phyloP scores from a whole-genome alignment of 805 yeast genomes.

The Candida morakotiae region DNA sequence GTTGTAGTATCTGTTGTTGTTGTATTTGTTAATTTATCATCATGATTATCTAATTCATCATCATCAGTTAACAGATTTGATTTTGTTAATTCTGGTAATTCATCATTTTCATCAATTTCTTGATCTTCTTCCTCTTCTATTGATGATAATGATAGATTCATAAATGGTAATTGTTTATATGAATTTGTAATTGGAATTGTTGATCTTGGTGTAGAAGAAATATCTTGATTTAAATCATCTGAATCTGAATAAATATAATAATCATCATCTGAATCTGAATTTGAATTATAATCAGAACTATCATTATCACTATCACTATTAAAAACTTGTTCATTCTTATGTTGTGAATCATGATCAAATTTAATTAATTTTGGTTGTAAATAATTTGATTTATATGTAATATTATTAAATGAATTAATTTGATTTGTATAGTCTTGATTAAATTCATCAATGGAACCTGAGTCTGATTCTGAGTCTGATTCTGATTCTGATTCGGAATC shows the following conservation, averaged over 20 bases:
- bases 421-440: constrained; percentile 4
- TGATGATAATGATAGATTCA: constrained; percentile 13
- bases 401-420: background rate
- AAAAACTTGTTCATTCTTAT: constrained; percentile 6
- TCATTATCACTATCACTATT: background rate
- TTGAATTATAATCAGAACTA: constrained; percentile 4
- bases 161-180: constrained; percentile 16
- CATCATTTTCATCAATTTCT: constrained; percentile 6
- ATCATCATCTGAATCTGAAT: constrained; percentile 13
- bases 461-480: constrained; percentile 1
- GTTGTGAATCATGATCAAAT: constrained; percentile 3
- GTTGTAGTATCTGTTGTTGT: background rate
- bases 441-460: constrained; percentile 1
- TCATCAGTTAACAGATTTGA: constrained; percentile 7
- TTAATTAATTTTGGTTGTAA: background rate
- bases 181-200: constrained; percentile 1
- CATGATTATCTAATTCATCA: constrained; percentile 8
- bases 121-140: constrained; percentile 12
- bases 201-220: constrained; percentile 2
- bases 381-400: background rate
- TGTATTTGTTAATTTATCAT: background rate
- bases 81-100: constrained; percentile 10
- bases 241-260: constrained; percentile 14
- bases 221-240: constrained; percentile 8
- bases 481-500: constrained; percentile 6